These are phyloP conservation scores for Hemileccinum rubropunctum DNA, from an alignment of 768 basidiomycete species.

Conservation along the genomic window DNA sequence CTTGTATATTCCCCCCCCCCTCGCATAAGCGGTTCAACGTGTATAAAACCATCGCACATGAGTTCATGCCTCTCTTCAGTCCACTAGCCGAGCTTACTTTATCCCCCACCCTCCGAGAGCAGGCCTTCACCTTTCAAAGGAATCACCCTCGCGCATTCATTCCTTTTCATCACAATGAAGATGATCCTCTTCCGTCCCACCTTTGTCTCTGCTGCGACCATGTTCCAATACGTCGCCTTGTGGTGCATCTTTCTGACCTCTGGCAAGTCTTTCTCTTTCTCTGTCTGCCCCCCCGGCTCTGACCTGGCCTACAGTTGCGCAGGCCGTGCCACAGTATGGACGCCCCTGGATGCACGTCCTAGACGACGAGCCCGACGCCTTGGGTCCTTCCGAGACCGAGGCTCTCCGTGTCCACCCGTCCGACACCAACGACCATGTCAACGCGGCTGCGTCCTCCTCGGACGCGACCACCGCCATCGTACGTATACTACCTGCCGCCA, in stretches of 20 bases:
- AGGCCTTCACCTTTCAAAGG: constrained; percentile 9
- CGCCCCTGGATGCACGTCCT: constrained; percentile 10
- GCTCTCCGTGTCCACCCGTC: not conserved
- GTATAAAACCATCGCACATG: constrained; percentile 9
- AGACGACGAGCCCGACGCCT: constrained; percentile 1
- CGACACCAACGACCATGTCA: not conserved
- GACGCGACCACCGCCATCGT: not conserved
- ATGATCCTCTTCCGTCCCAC: constrained; percentile 23
- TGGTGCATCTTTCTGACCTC: constrained; percentile 11
- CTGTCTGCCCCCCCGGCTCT: no score
- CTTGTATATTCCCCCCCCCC: constrained; percentile 7
- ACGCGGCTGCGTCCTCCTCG: not conserved
- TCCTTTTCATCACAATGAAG: constrained; percentile 10
- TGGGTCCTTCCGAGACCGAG: no score
- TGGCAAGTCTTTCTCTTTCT: constrained; percentile 8
- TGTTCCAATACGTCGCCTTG: constrained; percentile 3
- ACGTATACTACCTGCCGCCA: not conserved
- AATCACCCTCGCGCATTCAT: not conserved
- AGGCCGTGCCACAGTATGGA: constrained; percentile 22
- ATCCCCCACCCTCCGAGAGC: constrained; percentile 2
- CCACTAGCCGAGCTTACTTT: not conserved
- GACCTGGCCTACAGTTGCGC: constrained; percentile 4
- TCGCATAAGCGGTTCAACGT: not conserved
- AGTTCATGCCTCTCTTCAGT: not conserved
- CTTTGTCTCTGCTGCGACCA: constrained; percentile 6